These are phyloP conservation scores for Eucalyptus pauciflora DNA, from an alignment of 345 rosid genomes.

Conservation along the genomic window DNA sequence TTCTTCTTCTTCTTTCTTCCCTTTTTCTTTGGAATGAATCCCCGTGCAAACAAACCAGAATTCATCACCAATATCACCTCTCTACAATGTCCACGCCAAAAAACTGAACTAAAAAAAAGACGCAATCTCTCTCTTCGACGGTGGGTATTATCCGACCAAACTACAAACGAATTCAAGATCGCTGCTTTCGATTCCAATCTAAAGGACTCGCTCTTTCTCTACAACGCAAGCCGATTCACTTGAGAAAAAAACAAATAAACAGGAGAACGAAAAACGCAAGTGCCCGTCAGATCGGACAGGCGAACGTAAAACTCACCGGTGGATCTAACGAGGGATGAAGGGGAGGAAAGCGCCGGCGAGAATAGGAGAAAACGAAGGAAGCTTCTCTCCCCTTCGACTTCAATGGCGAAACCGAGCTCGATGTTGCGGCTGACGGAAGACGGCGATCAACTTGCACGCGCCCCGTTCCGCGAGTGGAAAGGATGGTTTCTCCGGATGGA, in stretches of 20 bases:
- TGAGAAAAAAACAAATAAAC: neutral
- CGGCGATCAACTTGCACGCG: neutral
- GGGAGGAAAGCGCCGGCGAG: neutral
- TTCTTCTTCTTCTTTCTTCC: neutral
- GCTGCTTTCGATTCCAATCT: neutral
- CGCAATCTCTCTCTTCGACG: neutral
- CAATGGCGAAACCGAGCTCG: neutral
- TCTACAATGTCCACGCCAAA: neutral
- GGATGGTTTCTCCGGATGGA: neutral
- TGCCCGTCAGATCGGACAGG: neutral
- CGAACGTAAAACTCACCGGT: neutral
- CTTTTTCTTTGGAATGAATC: neutral
- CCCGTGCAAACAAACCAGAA: neutral
- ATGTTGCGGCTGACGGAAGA: neutral
- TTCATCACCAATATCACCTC: neutral
- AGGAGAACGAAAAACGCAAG: neutral
- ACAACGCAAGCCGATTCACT: neutral
- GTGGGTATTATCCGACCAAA: neutral
- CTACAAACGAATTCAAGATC: neutral
- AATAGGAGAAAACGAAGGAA: neutral
- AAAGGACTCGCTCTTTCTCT: neutral
- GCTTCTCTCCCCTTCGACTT: neutral
- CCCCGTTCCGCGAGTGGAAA: neutral
- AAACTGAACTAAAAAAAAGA: neutral
- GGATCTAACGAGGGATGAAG: neutral